Percentiles rank a stretch among this genome's conserved stretches.
phyloP scores from a whole-genome alignment of 768 basidiomycete species.

The Mycena kentingensis region DNA sequence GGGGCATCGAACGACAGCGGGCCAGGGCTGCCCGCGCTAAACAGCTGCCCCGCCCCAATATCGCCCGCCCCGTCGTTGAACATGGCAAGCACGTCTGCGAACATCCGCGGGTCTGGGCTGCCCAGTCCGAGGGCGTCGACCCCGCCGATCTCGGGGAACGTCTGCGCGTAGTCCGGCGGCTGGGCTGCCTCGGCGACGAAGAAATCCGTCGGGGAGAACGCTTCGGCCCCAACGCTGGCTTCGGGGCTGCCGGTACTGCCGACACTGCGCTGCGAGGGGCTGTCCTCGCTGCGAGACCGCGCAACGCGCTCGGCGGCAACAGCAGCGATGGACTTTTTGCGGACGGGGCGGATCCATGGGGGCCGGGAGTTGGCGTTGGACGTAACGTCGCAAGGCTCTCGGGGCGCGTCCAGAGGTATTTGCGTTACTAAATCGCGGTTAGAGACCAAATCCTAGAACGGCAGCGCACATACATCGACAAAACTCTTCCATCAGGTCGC shows the following conservation, averaged over 20 bases:
- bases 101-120: constrained; percentile 46
- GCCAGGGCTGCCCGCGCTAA: constrained; percentile 26
- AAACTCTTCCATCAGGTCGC: constrained; percentile 94
- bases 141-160: constrained; percentile 30
- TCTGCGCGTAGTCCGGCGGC: constrained; percentile 35
- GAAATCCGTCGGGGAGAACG: constrained; percentile 66
- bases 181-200: constrained; percentile 43
- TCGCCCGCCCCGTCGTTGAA: constrained; percentile 52
- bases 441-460: constrained; percentile 3
- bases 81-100: constrained; percentile 63
- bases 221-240: no score
- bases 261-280: constrained; percentile 49
- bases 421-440: constrained; percentile 59
- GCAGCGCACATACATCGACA: constrained; percentile 66
- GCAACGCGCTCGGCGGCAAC: constrained; percentile 40
- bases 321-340: constrained; percentile 53
- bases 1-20: no score
- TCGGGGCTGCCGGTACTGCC: no score
- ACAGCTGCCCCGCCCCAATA: constrained; percentile 34
- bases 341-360: constrained; percentile 88
- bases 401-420: constrained; percentile 78
- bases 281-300: constrained; percentile 47
- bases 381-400: constrained; percentile 44
- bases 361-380: constrained; percentile 57
- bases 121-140: constrained; percentile 35